Base-by-base conservation (phyloP, 2,329 filamentous ascomycete species). In the Sclerotinia spermophila region DNA sequence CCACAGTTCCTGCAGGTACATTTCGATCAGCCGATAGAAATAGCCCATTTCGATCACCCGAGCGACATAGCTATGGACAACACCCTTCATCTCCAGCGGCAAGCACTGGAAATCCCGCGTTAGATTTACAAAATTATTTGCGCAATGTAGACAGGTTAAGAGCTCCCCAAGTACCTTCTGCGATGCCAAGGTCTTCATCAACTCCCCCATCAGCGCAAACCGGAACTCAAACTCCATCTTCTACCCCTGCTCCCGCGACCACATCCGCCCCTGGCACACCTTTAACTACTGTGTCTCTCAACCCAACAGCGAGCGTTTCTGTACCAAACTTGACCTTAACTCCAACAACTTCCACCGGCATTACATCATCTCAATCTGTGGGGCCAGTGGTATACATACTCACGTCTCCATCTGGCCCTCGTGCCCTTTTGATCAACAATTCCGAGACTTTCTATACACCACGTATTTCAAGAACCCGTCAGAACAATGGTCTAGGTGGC, bases 341-440 rank as follows among this genome's bases (percentile, higher is more conserved):
- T 15, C 56, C 71, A 67, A 48, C 74, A 73, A 21, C 64, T 72
- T 35, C 69, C 42, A 59, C 71, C 61, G 51, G 74, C 73, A 24
- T 59, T 72, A 35, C 69, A 40, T 59, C 69, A 58, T 30, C 72
- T 35, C 40, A 76, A 21, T 62, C 78, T 27, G 77, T 77, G 44
- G 80, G 80, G 35, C 81, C 84, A 0, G 84, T 87, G 71, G 86
- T 89, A 2, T 90, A 89, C 74, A 85, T 90, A 35, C 77, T 90
- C 10, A 86, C 84, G 24, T 90, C 88, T 0, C 87, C 88, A 0
- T 82, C 83, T 56, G 88, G 88, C 0, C 88, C 88, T 1, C 84
- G 84, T 30, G 88, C 84, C 8, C 78, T 90, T 1, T 78, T 90
- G 10, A 80, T 90, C 55, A 87, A 86, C 74, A 83, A 83, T 58